A percentile compares a stretch with the other conserved stretches of the same genome.
Conservation (phyloP, 768 basidiomycete genomes). For the Lentinus tigrinus region DNA sequence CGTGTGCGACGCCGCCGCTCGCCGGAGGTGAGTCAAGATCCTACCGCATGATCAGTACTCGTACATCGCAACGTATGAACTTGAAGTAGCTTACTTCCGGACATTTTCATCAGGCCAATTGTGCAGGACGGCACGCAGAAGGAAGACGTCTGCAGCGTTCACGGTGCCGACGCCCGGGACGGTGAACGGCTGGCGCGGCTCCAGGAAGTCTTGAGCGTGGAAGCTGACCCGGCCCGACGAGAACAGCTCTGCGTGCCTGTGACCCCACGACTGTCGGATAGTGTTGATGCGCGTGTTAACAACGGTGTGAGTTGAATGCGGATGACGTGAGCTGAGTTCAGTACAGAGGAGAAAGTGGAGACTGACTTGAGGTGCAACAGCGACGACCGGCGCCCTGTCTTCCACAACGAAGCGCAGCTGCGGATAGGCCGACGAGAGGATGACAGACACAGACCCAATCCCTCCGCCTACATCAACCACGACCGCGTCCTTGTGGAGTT, state of each 20-base stretch:
- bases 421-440: constrained; percentile 4
- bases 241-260: not conserved
- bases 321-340: not conserved
- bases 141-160: not conserved
- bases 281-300: not conserved
- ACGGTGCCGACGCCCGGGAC: constrained; percentile 5
- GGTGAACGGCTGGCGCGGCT: constrained; percentile 1
- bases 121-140: constrained; percentile 10
- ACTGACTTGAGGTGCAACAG: constrained; percentile 35
- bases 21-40: constrained; percentile 9
- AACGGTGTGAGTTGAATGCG: not conserved
- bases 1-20: not conserved
- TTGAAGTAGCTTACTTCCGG: not conserved
- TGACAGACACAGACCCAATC: constrained; percentile 8
- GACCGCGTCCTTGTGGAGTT: not conserved
- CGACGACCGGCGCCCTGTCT: constrained; percentile 11
- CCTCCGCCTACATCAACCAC: constrained; percentile 16
- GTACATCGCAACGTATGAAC: not conserved
- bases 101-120: constrained; percentile 13
- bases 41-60: not conserved
- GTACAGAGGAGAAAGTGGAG: not conserved
- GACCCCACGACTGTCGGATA: not conserved
- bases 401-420: constrained; percentile 13
- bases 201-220: constrained; percentile 12
- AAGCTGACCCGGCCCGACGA: constrained; percentile 5